Conservation (phyloP, 176 grass and related monocot species). For the Hyparrhenia diplandra region DNA sequence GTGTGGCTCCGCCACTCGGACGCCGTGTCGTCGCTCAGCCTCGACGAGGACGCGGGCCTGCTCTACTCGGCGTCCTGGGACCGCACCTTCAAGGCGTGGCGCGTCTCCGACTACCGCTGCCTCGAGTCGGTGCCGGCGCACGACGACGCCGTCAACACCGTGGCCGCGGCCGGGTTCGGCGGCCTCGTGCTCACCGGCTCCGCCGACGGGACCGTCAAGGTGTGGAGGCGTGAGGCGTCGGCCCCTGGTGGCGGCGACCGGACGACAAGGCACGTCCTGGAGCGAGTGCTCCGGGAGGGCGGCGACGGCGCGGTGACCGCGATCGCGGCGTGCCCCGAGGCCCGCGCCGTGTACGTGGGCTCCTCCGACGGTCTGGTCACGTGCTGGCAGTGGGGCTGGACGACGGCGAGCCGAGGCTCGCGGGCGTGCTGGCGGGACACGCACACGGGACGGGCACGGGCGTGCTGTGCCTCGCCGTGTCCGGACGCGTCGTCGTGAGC, state of each 20-base stretch:
- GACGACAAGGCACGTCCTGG: slow-evolving; percentile 29
- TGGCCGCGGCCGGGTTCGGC: slow-evolving; percentile 31
- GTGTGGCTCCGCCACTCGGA: slow-evolving; percentile 50
- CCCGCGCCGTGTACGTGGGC: slow-evolving; percentile 49
- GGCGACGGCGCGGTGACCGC: slow-evolving; percentile 46
- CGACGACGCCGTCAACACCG: slow-evolving; percentile 54
- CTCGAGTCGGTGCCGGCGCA: slow-evolving; percentile 42
- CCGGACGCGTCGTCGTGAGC: slow-evolving; percentile 46
- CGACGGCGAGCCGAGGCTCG: neutral
- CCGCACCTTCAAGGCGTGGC: slow-evolving; percentile 45
- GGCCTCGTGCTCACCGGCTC: slow-evolving; percentile 50
- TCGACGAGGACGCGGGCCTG: slow-evolving; percentile 32
- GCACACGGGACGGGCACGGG: slow-evolving; percentile 12
- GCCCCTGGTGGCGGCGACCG: no score
- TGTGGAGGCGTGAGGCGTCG: slow-evolving; percentile 37
- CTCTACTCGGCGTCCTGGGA: slow-evolving; percentile 68
- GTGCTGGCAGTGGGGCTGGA: slow-evolving; percentile 28
- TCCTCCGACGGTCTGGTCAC: slow-evolving; percentile 50
- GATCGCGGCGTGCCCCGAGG: slow-evolving; percentile 14
- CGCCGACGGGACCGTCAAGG: slow-evolving; percentile 51
- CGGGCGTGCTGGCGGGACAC: slow-evolving; percentile 27
- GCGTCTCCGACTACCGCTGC: slow-evolving; percentile 35
- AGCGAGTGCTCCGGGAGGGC: slow-evolving; percentile 21
- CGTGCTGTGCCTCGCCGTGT: slow-evolving; percentile 59
- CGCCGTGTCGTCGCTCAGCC: slow-evolving; percentile 56